phyloP scores from a whole-genome alignment of 352 stramenopile genomes.

The Pythium aquatile region DNA sequence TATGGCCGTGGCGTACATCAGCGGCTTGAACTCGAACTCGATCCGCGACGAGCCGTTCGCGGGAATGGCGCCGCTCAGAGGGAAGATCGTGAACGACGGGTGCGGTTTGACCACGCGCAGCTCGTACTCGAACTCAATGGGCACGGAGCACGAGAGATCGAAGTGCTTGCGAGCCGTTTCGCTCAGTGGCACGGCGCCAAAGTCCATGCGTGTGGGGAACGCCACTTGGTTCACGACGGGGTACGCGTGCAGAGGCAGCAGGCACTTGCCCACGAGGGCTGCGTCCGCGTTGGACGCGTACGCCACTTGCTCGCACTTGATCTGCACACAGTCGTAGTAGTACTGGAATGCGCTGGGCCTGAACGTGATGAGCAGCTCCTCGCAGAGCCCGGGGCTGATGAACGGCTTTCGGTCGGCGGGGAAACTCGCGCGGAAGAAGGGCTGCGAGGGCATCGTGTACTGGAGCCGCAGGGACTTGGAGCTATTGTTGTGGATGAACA shows the following conservation, averaged over 20 bases:
- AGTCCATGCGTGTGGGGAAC: slow-evolving; percentile 81
- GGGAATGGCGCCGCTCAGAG: slow-evolving; percentile 64
- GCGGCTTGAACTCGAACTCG: slow-evolving; percentile 73
- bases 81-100: slow-evolving; percentile 76
- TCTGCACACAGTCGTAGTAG: slow-evolving; percentile 87
- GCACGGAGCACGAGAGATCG: slow-evolving; percentile 69
- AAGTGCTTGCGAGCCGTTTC: slow-evolving; percentile 40
- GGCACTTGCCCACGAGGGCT: slow-evolving; percentile 35
- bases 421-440: slow-evolving; percentile 57
- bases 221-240: slow-evolving; percentile 76
- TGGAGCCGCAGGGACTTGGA: slow-evolving; percentile 67
- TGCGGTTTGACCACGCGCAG: slow-evolving; percentile 63
- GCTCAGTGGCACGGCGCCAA: slow-evolving; percentile 65
- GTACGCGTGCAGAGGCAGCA: slow-evolving; percentile 87
- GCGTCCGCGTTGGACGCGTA: slow-evolving; percentile 57
- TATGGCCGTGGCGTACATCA: slow-evolving; percentile 57
- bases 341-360: slow-evolving; percentile 74
- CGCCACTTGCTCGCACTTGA: slow-evolving; percentile 69
- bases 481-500: slow-evolving; percentile 80
- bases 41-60: slow-evolving; percentile 62
- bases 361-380: slow-evolving; percentile 82
- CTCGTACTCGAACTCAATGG: slow-evolving; percentile 88
- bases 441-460: slow-evolving; percentile 52
- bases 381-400: slow-evolving; percentile 67
- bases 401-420: slow-evolving; percentile 51